Evolutionary conservation across 2,329 filamentous ascomycete genomes (phyloP), one percentile per base, ranked within the genome.

Genomic region (Xylaria arbuscula): DNA sequence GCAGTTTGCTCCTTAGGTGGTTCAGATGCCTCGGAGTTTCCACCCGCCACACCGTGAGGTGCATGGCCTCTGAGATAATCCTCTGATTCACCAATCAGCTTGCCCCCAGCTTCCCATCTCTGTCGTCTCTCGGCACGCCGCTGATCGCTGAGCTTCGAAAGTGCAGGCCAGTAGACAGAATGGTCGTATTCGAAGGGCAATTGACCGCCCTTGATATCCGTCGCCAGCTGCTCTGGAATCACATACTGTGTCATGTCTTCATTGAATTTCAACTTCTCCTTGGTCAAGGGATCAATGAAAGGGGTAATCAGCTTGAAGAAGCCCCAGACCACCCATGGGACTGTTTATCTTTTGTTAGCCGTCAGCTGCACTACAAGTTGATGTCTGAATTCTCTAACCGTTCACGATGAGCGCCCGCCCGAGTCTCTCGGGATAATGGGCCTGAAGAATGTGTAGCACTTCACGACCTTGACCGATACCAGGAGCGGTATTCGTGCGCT

Each of bases 301-400:
- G 95, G 94, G 4, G 90, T 94, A 81, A 99, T 94, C 75, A 98
- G 84, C 82, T 97, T 98, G 87, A 98, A 97, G 86, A 99, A 99
- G 59, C 92, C 92, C 80, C 89, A 91, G 69, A 98, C 93, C 71
- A 97, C 87, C 89, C 93, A 98, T 0, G 95, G 95, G 57, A 97
- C 93, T 95, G 71, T 57, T 65, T 24, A n/a, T 19, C 55, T 1
- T 15, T 15, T 24, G 51, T 75, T 64, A 76, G 70, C 45, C 28
- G 28, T 28, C 28, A 28, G 28, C 53, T 53, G 40, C 40, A 10
- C 15, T 32, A 42, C 24, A 57, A 1, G 15, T 9, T 15, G 51
- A 48, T 47, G 13, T 3, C 19, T 17, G 28, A 62, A 22, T 28
- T 22, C 2, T 53, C 88, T 76, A 82, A 95, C 93, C 88, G 73